A percentile compares a stretch with the other conserved stretches of the same genome.
These are phyloP conservation scores for Porodaedalea pini DNA, from an alignment of 1,284 basidiomycete species.

Conservation along the genomic window DNA sequence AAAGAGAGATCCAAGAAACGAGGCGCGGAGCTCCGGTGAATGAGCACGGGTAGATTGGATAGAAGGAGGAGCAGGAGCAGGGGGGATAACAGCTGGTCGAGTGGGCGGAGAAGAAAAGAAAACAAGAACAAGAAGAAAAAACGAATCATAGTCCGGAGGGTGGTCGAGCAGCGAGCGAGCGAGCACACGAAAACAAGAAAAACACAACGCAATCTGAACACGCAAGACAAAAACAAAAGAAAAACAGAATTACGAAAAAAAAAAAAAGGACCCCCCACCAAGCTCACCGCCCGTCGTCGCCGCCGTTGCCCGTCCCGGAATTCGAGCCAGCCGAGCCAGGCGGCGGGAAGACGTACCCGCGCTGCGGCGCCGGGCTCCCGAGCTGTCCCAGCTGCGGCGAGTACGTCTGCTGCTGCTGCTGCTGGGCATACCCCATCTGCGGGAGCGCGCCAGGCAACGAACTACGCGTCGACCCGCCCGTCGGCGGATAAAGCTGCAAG, in stretches of 20 bases:
- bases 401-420: not conserved
- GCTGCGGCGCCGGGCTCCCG: constrained; percentile 1
- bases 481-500: not conserved
- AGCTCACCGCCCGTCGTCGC: not conserved
- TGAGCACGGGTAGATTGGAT: not conserved
- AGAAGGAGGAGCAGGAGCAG: not conserved
- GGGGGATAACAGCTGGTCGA: no score
- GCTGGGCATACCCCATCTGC: not conserved
- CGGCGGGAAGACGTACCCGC: constrained; percentile 14
- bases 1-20: not conserved
- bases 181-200: constrained; percentile 1
- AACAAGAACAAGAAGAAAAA: not conserved
- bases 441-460: constrained; percentile 4
- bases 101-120: constrained; percentile 6
- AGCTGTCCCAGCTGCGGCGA: constrained; percentile 3
- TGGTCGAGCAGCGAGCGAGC: not conserved
- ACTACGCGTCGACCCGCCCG: not conserved
- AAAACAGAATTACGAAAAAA: not conserved
- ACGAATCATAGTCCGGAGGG: not conserved
- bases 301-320: not conserved
- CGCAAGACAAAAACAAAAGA: not conserved
- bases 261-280: not conserved
- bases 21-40: not conserved
- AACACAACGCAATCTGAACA: not conserved
- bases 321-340: not conserved